Conservation (phyloP, 805 yeast species). For the Ogataea kodamae region DNA sequence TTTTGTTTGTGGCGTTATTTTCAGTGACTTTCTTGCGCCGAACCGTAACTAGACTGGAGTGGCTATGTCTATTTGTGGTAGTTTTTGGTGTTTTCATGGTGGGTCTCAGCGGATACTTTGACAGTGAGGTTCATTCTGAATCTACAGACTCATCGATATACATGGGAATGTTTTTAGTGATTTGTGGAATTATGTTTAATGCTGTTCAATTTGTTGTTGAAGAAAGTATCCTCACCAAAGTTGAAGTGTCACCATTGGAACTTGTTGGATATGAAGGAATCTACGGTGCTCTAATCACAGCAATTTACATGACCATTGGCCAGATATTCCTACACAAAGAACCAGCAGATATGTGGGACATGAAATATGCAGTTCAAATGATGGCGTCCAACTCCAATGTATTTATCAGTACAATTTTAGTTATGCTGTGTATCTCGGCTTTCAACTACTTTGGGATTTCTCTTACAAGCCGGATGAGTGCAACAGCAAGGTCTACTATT, state of each 20-base stretch:
- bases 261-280: conserved; percentile 75
- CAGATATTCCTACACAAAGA: conserved; percentile 39
- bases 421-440: conserved; percentile 67
- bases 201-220: conserved; percentile 79
- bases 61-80: conserved; percentile 64
- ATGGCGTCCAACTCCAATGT: conserved; percentile 43
- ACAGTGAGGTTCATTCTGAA: conserved; percentile 12
- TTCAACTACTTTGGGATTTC: conserved; percentile 75
- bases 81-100: conserved; percentile 68
- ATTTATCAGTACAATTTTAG: conserved; percentile 52
- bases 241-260: conserved; percentile 55
- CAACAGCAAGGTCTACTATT: conserved; percentile 75
- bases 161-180: conserved; percentile 55
- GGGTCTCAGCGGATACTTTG: conserved; percentile 61
- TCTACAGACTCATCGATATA: conserved; percentile 31
- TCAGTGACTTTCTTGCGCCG: conserved; percentile 60
- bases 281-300: conserved; percentile 52
- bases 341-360: conserved; percentile 51
- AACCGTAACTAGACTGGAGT: conserved; percentile 56
- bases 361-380: conserved; percentile 47
- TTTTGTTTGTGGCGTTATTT: conserved; percentile 70
- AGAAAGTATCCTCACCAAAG: conserved; percentile 56
- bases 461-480: conserved; percentile 60
- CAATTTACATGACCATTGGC: conserved; percentile 42
- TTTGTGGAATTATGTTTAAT: conserved; percentile 61